Evolutionary conservation across 1,139 yeast species (phyloP), one percentile per base, ranked within the genome.

Genomic region (Blastobotrys proliferans): DNA sequence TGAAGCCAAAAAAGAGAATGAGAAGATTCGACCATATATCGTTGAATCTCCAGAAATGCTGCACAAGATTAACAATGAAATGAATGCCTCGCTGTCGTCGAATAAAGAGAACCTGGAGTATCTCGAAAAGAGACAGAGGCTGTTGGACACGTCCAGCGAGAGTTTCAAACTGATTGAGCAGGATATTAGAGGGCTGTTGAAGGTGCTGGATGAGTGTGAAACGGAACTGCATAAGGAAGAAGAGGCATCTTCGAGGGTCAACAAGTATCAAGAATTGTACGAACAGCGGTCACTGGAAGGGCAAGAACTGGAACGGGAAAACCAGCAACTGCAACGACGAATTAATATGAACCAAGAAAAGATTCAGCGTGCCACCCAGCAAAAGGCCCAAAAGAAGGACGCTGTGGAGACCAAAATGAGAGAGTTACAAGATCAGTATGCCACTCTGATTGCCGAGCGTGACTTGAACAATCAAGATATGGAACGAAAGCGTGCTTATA

Each of bases 31-130:
- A 47, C 74, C 75, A 25, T 82, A 81, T 53, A 69, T 81, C 11
- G 73, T 77, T 35, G 80, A 82, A 40, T 80, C 85, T 38, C 77
- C 86, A 8, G 75, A 73, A 22, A 73, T 74, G 25, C 66, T 84
- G 14, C 70, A 70, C 37, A 73, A 72, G 49, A 71, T 78, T 20
- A 78, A 83, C 22, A 66, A 70, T 9, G 84, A 81, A 47, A 69
- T 84, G 62, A 68, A 69, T 32, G 60, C 60, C n/a, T 71, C 77
- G 11, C 66, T 81, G 19, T 61, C 64, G 8, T 64, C 64, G 3
- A 76, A 73, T 47, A 70, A 72, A 41, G 58, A 60, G 2, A 62
- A 64, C 6, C 61, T 79, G 29, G 61, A 64, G 16, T 62, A 64
- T 4, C 52, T 77, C 18, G 83, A 81, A 49, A 53, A 58, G 16